phyloP scores from a whole-genome alignment of 495 filamentous ascomycete species.

The Cairneyella variabilis region DNA sequence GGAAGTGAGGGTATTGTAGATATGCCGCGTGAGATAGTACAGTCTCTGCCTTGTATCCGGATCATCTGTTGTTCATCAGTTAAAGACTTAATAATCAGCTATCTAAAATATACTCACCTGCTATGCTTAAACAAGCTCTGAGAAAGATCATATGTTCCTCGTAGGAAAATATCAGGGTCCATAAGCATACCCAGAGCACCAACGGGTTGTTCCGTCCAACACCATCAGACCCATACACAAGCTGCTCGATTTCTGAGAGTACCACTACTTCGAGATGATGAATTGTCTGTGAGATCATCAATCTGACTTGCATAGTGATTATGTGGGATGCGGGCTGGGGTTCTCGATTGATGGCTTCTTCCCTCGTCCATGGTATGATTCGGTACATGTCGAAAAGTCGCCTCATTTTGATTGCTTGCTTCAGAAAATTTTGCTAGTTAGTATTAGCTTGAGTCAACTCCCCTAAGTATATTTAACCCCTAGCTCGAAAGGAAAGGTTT shows the following conservation, averaged over 20 bases:
- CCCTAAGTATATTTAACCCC: background rate
- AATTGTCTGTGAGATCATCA: background rate
- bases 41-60: too few species aligned
- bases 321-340: background rate
- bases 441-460: background rate
- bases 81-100: too few species aligned
- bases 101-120: background rate
- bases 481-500: background rate
- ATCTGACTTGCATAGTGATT: background rate
- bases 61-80: too few species aligned
- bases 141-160: conserved; percentile 1
- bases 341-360: background rate
- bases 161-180: background rate
- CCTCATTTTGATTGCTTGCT: background rate
- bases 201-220: background rate
- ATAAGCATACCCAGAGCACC: background rate
- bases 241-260: background rate
- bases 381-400: background rate
- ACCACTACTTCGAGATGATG: background rate
- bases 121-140: background rate
- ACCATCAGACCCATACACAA: background rate
- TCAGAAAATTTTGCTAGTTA: background rate
- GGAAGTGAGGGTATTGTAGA: conserved; percentile 2
- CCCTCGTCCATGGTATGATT: background rate
- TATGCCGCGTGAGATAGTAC: background rate